Percentiles rank a stretch among this genome's conserved stretches.
These are phyloP conservation scores for Trametes villosa DNA, from an alignment of 768 basidiomycete genomes.

Conservation along the genomic window DNA sequence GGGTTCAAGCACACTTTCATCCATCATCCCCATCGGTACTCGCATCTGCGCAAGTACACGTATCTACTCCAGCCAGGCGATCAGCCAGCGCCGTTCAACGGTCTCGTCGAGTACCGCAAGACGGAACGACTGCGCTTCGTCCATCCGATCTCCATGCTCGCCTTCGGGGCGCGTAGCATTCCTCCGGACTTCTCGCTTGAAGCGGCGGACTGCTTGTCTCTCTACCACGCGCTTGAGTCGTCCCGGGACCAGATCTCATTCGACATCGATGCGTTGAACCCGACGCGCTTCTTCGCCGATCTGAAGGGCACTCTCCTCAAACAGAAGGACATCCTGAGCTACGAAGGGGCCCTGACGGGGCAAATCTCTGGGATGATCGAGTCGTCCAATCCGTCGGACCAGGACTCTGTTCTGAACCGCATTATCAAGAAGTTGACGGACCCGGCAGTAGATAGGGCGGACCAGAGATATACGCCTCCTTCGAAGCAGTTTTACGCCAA, in stretches of 20 bases:
- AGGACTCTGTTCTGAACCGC: slow-evolving; percentile 37
- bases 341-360: slow-evolving; percentile 58
- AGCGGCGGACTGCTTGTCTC: slow-evolving; percentile 54
- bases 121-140: slow-evolving; percentile 54
- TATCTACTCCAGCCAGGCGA: slow-evolving; percentile 46
- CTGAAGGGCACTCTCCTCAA: slow-evolving; percentile 42
- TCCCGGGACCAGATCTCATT: slow-evolving; percentile 13
- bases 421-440: slow-evolving; percentile 50
- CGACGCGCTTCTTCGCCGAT: slow-evolving; percentile 48
- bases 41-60: slow-evolving; percentile 70
- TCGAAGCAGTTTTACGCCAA: slow-evolving; percentile 42
- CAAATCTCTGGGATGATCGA: slow-evolving; percentile 44
- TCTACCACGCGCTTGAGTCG: slow-evolving; percentile 51
- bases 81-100: slow-evolving; percentile 36
- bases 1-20: slow-evolving; percentile 64
- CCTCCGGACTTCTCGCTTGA: slow-evolving; percentile 70
- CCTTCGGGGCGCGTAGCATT: slow-evolving; percentile 52
- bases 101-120: slow-evolving; percentile 42
- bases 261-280: slow-evolving; percentile 44
- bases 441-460: slow-evolving; percentile 29
- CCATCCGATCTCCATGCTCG: slow-evolving; percentile 66
- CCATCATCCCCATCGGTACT: slow-evolving; percentile 70
- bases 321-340: slow-evolving; percentile 63
- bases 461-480: slow-evolving; percentile 41
- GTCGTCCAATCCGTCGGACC: slow-evolving; percentile 41